Base-by-base conservation (phyloP, 2,329 filamentous ascomycete genomes). In the Ceratocystis albifundus region DNA sequence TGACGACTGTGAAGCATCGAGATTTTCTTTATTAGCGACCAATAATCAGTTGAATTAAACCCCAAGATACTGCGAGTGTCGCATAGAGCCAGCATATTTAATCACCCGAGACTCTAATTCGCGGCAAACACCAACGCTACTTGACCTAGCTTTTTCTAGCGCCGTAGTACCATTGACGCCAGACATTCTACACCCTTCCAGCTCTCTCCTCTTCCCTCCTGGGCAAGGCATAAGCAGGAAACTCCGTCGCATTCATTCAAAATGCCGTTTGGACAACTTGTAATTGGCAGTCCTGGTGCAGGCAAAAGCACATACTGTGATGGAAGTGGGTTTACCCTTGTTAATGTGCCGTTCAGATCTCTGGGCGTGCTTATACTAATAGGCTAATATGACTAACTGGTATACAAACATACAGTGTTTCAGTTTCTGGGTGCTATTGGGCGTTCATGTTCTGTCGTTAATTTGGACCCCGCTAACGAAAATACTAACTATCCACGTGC, bases 251-350 rank as follows among this genome's bases (percentile, higher is more conserved):
- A 20, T 22, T 53, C 48, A 28, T 12, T 15, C 22, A 72, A 71
- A 32, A 85, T 85, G 83, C 82, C 83, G 62, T 85, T 85, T 72
- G 83, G 80, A 68, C 89, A 96, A 78, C 85, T 96, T 55, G 86
- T 96, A 46, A 86, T 96, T 72, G 94, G 94, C n/a, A 93, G 92
- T 70, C 94, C 94, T 5, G 94, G 94, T 72, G 86, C 91, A 36
- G 94, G 94, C 69, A 99, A 99, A 79, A 96, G 91, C 70, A 99
- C 94, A 6, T 96, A 96, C 75, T 97, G 93, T 80, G 90, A 97
- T 85, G 94, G 94, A 74, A 96, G 85, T 87, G 76, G 75, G 84
- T 72, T 41, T 44, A 4, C 17, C 12, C 30, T 50, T 10, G 3
- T 10, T 22, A 20, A 30, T 41, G 25, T 28, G 17, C 12, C 28